These are phyloP conservation scores for Pyricularia grisea DNA, from an alignment of 2,329 filamentous ascomycete genomes.

Conservation along the genomic window DNA sequence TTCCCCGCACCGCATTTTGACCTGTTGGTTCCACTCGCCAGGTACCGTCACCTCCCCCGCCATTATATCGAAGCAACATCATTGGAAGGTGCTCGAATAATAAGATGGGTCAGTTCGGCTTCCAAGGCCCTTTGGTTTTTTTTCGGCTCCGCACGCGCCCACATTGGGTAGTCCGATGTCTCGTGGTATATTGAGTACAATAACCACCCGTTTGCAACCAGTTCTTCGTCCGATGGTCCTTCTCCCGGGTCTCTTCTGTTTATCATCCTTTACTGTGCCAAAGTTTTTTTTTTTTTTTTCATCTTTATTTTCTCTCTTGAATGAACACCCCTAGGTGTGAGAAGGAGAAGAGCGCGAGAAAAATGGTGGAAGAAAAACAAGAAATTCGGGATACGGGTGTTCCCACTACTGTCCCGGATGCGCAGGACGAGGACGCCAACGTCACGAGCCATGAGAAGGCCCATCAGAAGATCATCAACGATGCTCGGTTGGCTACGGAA, in stretches of 20 bases:
- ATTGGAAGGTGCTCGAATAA: neutral
- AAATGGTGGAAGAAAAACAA: constrained; percentile 1
- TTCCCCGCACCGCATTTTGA: neutral
- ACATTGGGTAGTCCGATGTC: neutral
- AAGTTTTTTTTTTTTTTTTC: neutral
- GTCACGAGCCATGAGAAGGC: constrained; percentile 13
- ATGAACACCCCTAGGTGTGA: neutral
- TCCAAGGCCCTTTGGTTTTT: neutral
- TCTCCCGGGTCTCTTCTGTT: neutral
- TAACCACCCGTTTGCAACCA: neutral
- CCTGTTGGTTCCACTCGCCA: neutral
- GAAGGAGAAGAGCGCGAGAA: neutral
- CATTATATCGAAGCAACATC: neutral
- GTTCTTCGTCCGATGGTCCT: neutral
- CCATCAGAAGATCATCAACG: constrained; percentile 28
- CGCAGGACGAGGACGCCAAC: constrained; percentile 9
- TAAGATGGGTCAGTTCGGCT: neutral
- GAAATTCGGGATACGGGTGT: neutral
- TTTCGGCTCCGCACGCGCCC: neutral
- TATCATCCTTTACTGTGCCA: neutral
- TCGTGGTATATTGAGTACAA: neutral
- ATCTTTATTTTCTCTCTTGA: neutral
- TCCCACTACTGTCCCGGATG: constrained; percentile 5
- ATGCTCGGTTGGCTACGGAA: constrained; percentile 41
- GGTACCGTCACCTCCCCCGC: neutral